Evolutionary conservation across 345 rosid genomes (phyloP).

Genomic region (Hirschfeldia incana): DNA sequence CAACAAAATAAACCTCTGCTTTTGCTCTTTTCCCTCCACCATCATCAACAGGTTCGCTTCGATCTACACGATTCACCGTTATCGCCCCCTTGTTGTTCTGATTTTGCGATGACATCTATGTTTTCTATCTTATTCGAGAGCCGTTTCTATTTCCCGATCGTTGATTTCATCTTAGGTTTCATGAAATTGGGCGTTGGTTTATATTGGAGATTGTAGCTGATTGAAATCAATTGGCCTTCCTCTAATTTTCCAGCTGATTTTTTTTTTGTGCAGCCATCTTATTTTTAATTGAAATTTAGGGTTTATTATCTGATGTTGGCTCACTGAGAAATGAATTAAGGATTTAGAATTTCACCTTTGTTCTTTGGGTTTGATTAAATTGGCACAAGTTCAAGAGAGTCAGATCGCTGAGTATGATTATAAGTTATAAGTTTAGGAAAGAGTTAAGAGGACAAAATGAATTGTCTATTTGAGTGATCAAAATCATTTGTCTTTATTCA

Average conservation of each 20-base stretch:
- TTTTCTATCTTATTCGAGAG: slow-evolving; percentile 31
- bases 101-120: slow-evolving; percentile 1
- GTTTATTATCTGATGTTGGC: background rate
- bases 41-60: slow-evolving; percentile 47
- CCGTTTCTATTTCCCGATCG: slow-evolving; percentile 29
- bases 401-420: background rate
- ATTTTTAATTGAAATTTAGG: background rate
- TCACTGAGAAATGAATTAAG: background rate
- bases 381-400: background rate
- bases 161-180: slow-evolving; percentile 23
- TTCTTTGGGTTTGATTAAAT: background rate
- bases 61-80: slow-evolving; percentile 44
- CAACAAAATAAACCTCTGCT: slow-evolving; percentile 34
- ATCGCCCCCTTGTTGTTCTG: background rate
- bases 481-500: background rate
- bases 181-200: background rate
- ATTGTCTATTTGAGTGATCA: too few relatives aligned
- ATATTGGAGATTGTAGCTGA: slow-evolving; percentile 21
- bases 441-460: background rate
- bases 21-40: slow-evolving; percentile 37
- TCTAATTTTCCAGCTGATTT: slow-evolving; percentile 1
- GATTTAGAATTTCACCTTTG: background rate
- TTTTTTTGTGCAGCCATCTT: too few relatives aligned
- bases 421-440: background rate
- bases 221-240: slow-evolving; percentile 2